A percentile compares a stretch with the other conserved stretches of the same genome.
These are phyloP conservation scores for Skeletonema grethae DNA, from an alignment of 108 stramenopile species.

Conservation along the genomic window DNA sequence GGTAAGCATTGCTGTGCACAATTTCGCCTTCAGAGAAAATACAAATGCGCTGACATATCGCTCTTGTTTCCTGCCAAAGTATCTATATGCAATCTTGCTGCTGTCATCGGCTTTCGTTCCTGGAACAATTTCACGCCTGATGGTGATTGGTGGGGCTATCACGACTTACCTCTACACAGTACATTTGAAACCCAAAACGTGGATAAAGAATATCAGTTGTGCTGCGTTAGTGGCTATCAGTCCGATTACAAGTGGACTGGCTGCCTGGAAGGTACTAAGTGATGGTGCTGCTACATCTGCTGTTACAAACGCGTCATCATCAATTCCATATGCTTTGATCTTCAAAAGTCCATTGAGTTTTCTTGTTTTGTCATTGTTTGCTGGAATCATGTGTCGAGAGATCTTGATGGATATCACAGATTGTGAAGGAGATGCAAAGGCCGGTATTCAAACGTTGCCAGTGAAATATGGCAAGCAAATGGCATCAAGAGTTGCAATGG, in stretches of 20 bases:
- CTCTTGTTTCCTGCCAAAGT: conserved; percentile 15
- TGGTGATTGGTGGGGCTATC: conserved; percentile 62
- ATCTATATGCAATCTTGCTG: conserved; percentile 53
- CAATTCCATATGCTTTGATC: conserved; percentile 10
- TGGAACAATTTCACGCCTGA: conserved; percentile 53
- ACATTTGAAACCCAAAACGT: conserved; percentile 76
- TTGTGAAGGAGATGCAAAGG: conserved; percentile 49
- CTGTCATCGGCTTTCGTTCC: conserved; percentile 62
- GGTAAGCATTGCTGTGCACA: neutral
- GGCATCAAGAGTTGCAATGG: conserved; percentile 49
- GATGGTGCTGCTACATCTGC: neutral
- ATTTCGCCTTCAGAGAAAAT: neutral
- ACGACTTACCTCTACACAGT: conserved; percentile 72
- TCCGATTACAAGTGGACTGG: conserved; percentile 64
- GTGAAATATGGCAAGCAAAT: conserved; percentile 58
- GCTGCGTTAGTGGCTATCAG: conserved; percentile 62
- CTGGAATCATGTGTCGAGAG: conserved; percentile 61
- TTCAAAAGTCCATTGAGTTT: conserved; percentile 24
- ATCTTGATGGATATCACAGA: conserved; percentile 81
- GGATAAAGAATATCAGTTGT: conserved; percentile 78
- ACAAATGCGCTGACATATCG: neutral
- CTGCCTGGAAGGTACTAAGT: conserved; percentile 37
- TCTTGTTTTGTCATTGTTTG: conserved; percentile 39
- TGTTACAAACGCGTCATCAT: neutral
- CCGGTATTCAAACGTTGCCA: conserved; percentile 66